Evolutionary conservation across 768 basidiomycete species (phyloP), one percentile per base, ranked within the genome.

Genomic region (Hortiboletus flavorubellus): DNA sequence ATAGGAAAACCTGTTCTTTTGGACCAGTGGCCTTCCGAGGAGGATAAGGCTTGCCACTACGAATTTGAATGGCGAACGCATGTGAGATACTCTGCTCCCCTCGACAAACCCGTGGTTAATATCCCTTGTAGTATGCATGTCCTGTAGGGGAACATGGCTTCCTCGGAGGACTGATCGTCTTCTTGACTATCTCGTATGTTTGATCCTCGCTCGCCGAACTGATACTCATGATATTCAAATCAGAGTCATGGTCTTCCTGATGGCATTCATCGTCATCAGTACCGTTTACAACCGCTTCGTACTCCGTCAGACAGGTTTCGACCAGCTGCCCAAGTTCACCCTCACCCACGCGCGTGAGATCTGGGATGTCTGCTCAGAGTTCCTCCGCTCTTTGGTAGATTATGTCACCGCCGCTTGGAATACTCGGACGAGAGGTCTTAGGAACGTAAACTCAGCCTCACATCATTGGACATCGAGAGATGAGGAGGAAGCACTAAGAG

Each of bases 1-100:
- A 51, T 12, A 75, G 83, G 83, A 8, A 67, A 68, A 43, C 83
- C 84, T 8, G 63, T 72, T 15, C 76, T 94, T 5, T 69, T 91
- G 3, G 85, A 82, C 2, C 83, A 87, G 46, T 80, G 92, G 23
- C 82, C 83, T 8, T 73, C 74, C 9, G 79, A 81, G 15, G 83
- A 87, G 34, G 80, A 85, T 9, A 65, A 65, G 29, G 83, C 82
- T n/a, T 95, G 93, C 68, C 80, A 84, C 12, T 93, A 86, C 66
- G 81, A 88, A 54, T 72, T 95, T 38, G 91, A 94, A 73, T 95
- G 93, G 93, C 76, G 79, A 52, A 93, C 89, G 5, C 84, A 83
- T 61, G 91, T 93, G 60, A 63, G 81, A 69, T 30, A 23, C 29
- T n/a, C 31, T 35, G n/a, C 2, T 37, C 4, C 14, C 33, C 5